These are phyloP conservation scores for Jaminaea rosea DNA, from an alignment of 1,284 basidiomycete genomes.

Conservation along the genomic window DNA sequence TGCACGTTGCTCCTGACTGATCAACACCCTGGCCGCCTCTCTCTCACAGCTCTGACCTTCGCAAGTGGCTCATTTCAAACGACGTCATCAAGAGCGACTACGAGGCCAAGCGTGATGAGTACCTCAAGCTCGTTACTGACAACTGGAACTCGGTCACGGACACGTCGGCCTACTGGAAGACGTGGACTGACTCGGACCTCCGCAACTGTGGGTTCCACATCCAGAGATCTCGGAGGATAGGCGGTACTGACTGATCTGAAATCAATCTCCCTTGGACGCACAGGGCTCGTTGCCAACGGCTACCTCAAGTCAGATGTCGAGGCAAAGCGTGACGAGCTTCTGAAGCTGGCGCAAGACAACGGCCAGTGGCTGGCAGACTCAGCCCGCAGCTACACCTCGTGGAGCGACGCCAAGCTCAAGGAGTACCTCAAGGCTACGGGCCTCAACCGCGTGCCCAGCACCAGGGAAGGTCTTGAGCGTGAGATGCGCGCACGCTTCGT, in stretches of 20 bases:
- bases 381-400: slow-evolving; percentile 33
- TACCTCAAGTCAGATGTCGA: slow-evolving; percentile 28
- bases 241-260: no score
- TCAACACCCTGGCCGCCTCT: neutral
- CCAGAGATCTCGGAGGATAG: no score
- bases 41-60: slow-evolving; percentile 16
- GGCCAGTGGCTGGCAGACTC: slow-evolving; percentile 18
- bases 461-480: slow-evolving; percentile 37
- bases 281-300: slow-evolving; percentile 32
- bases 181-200: slow-evolving; percentile 18
- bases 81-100: slow-evolving; percentile 27
- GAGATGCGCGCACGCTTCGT: slow-evolving; percentile 40
- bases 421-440: slow-evolving; percentile 33
- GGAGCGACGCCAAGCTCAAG: slow-evolving; percentile 38
- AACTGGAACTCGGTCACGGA: slow-evolving; percentile 1
- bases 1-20: neutral
- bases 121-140: slow-evolving; percentile 18
- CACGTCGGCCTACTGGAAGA: neutral
- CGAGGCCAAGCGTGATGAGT: slow-evolving; percentile 36
- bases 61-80: slow-evolving; percentile 34
- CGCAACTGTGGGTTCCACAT: slow-evolving; percentile 28
- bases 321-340: slow-evolving; percentile 36
- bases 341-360: slow-evolving; percentile 32
- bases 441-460: slow-evolving; percentile 28
- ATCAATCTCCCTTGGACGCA: no score